Evolutionary conservation across 805 yeast species (phyloP), one percentile per base, ranked within the genome.

Genomic region (Zygosaccharomyces kombuchaensis): DNA sequence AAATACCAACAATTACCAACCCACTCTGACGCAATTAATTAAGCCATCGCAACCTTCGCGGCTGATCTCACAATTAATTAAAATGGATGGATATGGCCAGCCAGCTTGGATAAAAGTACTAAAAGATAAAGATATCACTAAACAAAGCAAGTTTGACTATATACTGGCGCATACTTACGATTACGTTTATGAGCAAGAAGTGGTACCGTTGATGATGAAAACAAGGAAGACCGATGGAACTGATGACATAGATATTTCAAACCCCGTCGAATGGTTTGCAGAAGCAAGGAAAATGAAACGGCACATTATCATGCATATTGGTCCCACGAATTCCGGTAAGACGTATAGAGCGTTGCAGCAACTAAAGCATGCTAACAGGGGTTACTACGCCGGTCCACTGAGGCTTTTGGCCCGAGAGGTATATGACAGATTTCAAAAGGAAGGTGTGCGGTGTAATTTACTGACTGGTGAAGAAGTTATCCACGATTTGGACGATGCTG

Each of bases 241-340:
- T 3, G 45, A 52, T 10, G 62, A 56, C 22, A 59, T 70, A 6
- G 80, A 78, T 53, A 66, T 81, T 19, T 62, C 73, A 13, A 73
- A 80, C 51, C 93, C 93, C 0, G 77, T 77, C 8, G 81, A 81
- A 52, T 85, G 95, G 89, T 93, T 74, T 57, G 96, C 98, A 0
- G 80, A 74, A 36, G 95, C 99, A 0, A 72, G 98, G 32, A 77
- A 80, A 51, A 71, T 88, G 70, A 81, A 80, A 52, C 72, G 99
- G 32, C 82, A 84, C 41, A 74, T 93, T 40, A 75, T 84, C n/a
- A 77, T 93, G 81, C 99, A 93, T 62, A 87, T 93, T 9, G 99
- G 99, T 0, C 99, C 99, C 1, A 93, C 99, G 0, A 93, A 93
- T 63, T 82, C 93, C 54, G 99, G 99, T 9, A 93, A 93, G 59